A percentile compares a stretch with the other conserved stretches of the same genome.
Evolutionary conservation across 2,329 filamentous ascomycete genomes (phyloP).

Genomic region (Clonostachys rosea): DNA sequence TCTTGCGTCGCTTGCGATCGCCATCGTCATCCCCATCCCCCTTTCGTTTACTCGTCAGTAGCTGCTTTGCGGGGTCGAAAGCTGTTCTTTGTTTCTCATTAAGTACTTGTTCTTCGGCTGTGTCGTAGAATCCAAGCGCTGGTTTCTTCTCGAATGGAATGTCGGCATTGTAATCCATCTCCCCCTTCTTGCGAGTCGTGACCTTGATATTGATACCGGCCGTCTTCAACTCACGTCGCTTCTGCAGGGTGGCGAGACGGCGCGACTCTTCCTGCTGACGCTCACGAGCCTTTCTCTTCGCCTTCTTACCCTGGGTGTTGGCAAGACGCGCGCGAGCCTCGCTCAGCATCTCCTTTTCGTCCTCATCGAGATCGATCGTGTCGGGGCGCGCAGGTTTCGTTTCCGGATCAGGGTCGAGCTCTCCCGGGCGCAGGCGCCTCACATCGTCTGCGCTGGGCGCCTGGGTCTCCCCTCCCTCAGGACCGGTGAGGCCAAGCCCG

Average conservation of each 20-base stretch:
- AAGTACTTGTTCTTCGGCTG: slow-evolving; percentile 69
- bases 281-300: slow-evolving; percentile 94
- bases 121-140: slow-evolving; percentile 88
- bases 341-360: slow-evolving; percentile 99
- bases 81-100: slow-evolving; percentile 82
- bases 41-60: slow-evolving; percentile 87
- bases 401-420: slow-evolving; percentile 95
- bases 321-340: slow-evolving; percentile 93
- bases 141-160: slow-evolving; percentile 96
- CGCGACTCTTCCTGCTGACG: slow-evolving; percentile 93
- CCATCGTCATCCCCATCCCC: slow-evolving; percentile 82
- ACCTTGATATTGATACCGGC: slow-evolving; percentile 98
- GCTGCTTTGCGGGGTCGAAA: slow-evolving; percentile 91
- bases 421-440: slow-evolving; percentile 79
- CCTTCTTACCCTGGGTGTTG: slow-evolving; percentile 98
- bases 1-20: slow-evolving; percentile 82
- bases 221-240: slow-evolving; percentile 93
- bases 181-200: slow-evolving; percentile 81
- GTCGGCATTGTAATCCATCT: slow-evolving; percentile 99
- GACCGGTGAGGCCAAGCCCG: slow-evolving; percentile 77
- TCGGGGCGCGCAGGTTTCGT: slow-evolving; percentile 93
- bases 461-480: slow-evolving; percentile 78
- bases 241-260: slow-evolving; percentile 84
- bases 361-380: slow-evolving; percentile 96
- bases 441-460: slow-evolving; percentile 93